Conservation (phyloP, 108 stramenopile genomes). For the Fistulifera solaris region DNA sequence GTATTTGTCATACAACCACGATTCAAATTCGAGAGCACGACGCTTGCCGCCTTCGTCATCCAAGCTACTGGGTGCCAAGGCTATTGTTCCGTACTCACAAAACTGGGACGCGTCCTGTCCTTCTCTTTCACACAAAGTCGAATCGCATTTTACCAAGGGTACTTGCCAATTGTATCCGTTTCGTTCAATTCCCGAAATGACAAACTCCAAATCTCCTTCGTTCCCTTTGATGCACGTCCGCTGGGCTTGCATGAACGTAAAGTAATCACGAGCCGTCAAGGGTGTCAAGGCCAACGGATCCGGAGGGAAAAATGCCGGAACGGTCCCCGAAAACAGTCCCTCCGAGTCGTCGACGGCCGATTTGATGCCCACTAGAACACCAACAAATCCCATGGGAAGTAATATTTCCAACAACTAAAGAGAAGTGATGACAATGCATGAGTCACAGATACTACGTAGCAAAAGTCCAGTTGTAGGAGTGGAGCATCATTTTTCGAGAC, state of each 20-base stretch:
- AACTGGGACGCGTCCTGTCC: constrained; percentile 58
- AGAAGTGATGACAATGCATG: constrained; percentile 4
- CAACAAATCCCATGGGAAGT: constrained; percentile 55
- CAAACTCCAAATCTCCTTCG: background rate
- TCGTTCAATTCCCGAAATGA: constrained; percentile 25
- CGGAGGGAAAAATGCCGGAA: constrained; percentile 38
- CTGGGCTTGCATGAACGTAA: constrained; percentile 48
- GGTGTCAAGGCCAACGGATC: constrained; percentile 29
- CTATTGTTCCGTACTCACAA: constrained; percentile 54
- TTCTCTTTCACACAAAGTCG: constrained; percentile 28
- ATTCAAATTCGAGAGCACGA: constrained; percentile 42
- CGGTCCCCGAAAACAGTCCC: constrained; percentile 28
- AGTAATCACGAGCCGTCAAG: constrained; percentile 57
- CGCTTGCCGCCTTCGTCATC: constrained; percentile 15
- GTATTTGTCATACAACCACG: constrained; percentile 39
- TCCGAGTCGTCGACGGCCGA: constrained; percentile 22
- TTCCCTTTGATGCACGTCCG: constrained; percentile 25
- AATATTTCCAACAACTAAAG: constrained; percentile 49
- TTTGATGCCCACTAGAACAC: constrained; percentile 57
- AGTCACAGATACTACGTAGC: too few species aligned
- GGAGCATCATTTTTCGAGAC: too few species aligned
- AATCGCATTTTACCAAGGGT: constrained; percentile 72
- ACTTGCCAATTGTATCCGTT: constrained; percentile 50
- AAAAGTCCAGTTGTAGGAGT: too few species aligned
- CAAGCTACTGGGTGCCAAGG: constrained; percentile 25